Evolutionary conservation across 306 rosid genomes (phyloP).

Genomic region (Vicia sativa): DNA sequence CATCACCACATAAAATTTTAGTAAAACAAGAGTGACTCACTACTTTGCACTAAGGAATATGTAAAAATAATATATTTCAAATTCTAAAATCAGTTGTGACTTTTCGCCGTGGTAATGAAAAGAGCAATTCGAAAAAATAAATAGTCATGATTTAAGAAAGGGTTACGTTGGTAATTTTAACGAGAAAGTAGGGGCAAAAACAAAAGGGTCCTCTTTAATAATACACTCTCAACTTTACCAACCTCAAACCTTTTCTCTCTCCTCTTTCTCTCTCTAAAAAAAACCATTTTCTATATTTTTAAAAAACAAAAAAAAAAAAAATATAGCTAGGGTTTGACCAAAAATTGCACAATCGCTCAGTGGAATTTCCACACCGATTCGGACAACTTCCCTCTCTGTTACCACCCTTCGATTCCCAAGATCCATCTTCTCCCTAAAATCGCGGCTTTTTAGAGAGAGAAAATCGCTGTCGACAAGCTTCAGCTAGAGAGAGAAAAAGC

Average conservation of each 20-base stretch:
- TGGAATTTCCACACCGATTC: conserved; percentile 60
- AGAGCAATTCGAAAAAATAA: too few species aligned
- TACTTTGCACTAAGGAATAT: too few species aligned
- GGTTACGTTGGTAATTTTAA: background rate
- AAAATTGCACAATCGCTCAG: conserved; percentile 58
- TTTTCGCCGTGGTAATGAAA: too few species aligned
- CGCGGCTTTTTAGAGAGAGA: conserved; percentile 56
- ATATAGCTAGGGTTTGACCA: conserved; percentile 77
- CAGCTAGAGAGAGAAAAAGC: conserved; percentile 35
- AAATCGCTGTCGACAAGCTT: conserved; percentile 20
- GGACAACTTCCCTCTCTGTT: conserved; percentile 53
- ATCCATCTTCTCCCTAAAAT: conserved; percentile 49
- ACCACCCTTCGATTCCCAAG: conserved; percentile 26
- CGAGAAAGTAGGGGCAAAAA: background rate
- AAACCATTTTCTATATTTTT: background rate
- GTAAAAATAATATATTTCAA: too few species aligned
- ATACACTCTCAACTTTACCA: conserved; percentile 20
- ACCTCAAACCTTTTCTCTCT: background rate
- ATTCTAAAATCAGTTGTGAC: too few species aligned
- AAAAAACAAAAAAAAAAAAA: conserved; percentile 7
- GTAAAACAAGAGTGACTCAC: too few species aligned
- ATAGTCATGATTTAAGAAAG: background rate
- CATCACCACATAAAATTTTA: too few species aligned
- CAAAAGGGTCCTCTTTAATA: conserved; percentile 10
- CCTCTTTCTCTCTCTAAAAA: conserved; percentile 8